A percentile compares a stretch with the other conserved stretches of the same genome.
phyloP scores from a whole-genome alignment of 2,329 filamentous ascomycete species.

The Pseudogymnoascus sp. region DNA sequence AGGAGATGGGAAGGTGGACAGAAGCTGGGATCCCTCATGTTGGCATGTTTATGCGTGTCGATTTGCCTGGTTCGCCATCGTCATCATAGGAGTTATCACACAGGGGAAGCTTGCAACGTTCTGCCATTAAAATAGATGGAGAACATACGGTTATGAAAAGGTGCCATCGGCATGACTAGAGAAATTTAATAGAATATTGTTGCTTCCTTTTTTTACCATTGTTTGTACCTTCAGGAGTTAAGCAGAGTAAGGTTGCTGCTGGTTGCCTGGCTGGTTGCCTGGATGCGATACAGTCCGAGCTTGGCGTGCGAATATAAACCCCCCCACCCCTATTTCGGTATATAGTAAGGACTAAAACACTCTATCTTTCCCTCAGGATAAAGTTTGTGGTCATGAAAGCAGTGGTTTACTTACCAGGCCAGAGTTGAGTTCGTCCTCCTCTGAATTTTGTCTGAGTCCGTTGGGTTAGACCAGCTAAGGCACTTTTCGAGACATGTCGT shows the following conservation, averaged over 20 bases:
- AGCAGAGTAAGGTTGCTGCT: not conserved
- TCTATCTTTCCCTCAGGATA: not conserved
- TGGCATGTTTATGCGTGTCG: constrained; percentile 64
- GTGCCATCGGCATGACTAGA: not conserved
- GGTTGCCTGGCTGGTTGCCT: constrained; percentile 2
- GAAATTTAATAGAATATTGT: not conserved
- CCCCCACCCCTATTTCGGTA: not conserved
- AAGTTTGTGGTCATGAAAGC: not conserved
- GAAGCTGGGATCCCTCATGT: constrained; percentile 83
- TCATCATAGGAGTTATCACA: not conserved
- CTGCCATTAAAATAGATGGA: not conserved
- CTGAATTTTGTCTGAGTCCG: not conserved
- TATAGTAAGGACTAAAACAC: not conserved
- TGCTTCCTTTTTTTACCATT: not conserved
- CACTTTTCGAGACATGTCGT: not conserved
- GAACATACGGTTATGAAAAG: not conserved
- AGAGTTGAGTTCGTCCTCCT: not conserved
- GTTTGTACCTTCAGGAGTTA: not conserved
- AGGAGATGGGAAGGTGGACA: constrained; percentile 66
- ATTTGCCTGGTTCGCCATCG: constrained; percentile 13
- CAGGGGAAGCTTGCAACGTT: not conserved
- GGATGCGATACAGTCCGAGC: not conserved
- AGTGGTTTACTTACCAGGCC: not conserved
- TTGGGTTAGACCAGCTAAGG: not conserved
- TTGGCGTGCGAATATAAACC: not conserved